Evolutionary conservation across 2,329 filamentous ascomycete species (phyloP).

Genomic region (Calycina herbarum): DNA sequence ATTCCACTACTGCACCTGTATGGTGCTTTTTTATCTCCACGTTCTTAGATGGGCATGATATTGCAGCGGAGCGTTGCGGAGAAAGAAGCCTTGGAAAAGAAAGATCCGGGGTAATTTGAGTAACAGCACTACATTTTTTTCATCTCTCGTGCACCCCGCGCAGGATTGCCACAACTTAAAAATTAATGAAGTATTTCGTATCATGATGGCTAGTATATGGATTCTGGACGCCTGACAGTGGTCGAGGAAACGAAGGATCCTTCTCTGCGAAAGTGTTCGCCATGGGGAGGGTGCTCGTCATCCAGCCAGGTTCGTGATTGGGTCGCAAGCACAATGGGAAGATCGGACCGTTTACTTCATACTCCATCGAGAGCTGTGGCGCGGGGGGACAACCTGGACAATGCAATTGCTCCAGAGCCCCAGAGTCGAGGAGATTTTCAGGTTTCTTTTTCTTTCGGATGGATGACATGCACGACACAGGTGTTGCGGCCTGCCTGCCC

Average conservation of each 20-base stretch:
- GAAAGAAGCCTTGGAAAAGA: slow-evolving; percentile 10
- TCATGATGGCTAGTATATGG: not conserved
- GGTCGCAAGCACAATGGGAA: slow-evolving; percentile 20
- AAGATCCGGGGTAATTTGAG: slow-evolving; percentile 19
- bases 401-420: not conserved
- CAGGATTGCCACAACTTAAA: slow-evolving; percentile 6
- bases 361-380: slow-evolving; percentile 19
- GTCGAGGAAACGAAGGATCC: not conserved
- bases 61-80: slow-evolving; percentile 20
- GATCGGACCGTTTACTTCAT: slow-evolving; percentile 30
- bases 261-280: not conserved
- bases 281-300: slow-evolving; percentile 4
- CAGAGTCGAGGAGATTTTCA: slow-evolving; percentile 2
- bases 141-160: slow-evolving; percentile 11
- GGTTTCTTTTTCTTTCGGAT: slow-evolving; percentile 1
- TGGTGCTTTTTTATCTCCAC: slow-evolving; percentile 24
- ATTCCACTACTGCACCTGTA: slow-evolving; percentile 25
- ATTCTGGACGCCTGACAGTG: slow-evolving; percentile 8
- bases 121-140: slow-evolving; percentile 11
- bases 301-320: slow-evolving; percentile 13
- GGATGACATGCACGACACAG: slow-evolving; percentile 19
- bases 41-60: slow-evolving; percentile 12
- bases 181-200: slow-evolving; percentile 5
- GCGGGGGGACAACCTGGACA: slow-evolving; percentile 18
- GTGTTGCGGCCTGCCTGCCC: slow-evolving; percentile 9